These are phyloP conservation scores for Chloranthus sessilifolius DNA, from an alignment of 164 flowering plant genomes.

Conservation along the genomic window DNA sequence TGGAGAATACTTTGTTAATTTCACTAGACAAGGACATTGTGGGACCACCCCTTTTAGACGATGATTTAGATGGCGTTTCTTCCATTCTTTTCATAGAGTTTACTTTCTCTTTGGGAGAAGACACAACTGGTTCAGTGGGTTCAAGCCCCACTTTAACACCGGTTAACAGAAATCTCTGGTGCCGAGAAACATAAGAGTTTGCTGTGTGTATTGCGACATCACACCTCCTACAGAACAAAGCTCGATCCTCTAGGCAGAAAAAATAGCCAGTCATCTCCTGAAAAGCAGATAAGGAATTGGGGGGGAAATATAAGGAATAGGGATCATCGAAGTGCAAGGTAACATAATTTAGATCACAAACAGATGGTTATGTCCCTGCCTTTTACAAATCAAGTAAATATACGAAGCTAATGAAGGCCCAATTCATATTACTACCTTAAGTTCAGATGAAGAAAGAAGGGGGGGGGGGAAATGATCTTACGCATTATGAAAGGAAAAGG, in stretches of 20 bases:
- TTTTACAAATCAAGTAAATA: too few species aligned
- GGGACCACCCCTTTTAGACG: slow-evolving; percentile 16
- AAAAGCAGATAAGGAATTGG: slow-evolving; percentile 1
- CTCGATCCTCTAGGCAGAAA: slow-evolving; percentile 93
- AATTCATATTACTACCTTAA: too few species aligned
- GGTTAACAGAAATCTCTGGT: slow-evolving; percentile 85
- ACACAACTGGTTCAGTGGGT: slow-evolving; percentile 33
- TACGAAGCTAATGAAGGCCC: too few species aligned
- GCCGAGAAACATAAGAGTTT: slow-evolving; percentile 59
- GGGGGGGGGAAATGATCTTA: too few species aligned
- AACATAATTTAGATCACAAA: too few species aligned
- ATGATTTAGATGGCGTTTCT: slow-evolving; percentile 19
- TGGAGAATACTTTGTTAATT: slow-evolving; percentile 19
- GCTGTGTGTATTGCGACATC: slow-evolving; percentile 78
- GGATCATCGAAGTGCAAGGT: too few species aligned
- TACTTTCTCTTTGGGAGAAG: slow-evolving; percentile 35
- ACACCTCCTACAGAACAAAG: slow-evolving; percentile 87
- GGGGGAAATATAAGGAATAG: neutral
- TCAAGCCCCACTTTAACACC: slow-evolving; percentile 90
- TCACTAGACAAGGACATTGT: slow-evolving; percentile 21
- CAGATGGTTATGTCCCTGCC: too few species aligned
- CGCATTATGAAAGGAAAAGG: too few species aligned
- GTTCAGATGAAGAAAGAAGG: too few species aligned
- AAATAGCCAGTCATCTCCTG: slow-evolving; percentile 86
- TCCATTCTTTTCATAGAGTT: slow-evolving; percentile 24